These are phyloP conservation scores for Fusarium foetens DNA, from an alignment of 2,329 filamentous ascomycete genomes.

Conservation along the genomic window DNA sequence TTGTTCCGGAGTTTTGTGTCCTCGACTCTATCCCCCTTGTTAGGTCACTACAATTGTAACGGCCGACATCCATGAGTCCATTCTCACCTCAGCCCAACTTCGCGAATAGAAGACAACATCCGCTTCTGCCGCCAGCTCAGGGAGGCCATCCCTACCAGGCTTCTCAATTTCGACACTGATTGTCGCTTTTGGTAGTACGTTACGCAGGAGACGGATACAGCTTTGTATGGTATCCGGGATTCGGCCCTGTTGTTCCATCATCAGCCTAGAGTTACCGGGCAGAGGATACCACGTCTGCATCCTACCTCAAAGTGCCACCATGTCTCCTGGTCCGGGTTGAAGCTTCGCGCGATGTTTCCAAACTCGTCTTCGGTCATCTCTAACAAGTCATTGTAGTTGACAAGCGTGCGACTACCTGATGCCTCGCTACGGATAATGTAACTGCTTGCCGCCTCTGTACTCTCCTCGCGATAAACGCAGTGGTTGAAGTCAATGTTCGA, in stretches of 20 bases:
- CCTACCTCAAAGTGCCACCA: conserved; percentile 81
- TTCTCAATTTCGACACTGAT: conserved; percentile 81
- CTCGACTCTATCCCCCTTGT: conserved; percentile 47
- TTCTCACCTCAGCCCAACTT: conserved; percentile 73
- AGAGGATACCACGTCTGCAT: neutral
- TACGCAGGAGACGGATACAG: conserved; percentile 68
- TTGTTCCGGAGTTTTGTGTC: conserved; percentile 58
- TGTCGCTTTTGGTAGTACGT: conserved; percentile 53
- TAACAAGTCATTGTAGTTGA: conserved; percentile 74
- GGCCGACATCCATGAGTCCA: conserved; percentile 8
- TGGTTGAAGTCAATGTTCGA: conserved; percentile 59
- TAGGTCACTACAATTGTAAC: conserved; percentile 18
- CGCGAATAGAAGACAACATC: conserved; percentile 80
- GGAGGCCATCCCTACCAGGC: conserved; percentile 68
- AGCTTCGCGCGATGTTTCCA: conserved; percentile 51
- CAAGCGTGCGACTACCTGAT: conserved; percentile 72
- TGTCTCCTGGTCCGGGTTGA: conserved; percentile 51
- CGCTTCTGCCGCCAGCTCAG: conserved; percentile 68
- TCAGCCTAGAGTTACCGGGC: conserved; percentile 21
- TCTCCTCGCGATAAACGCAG: conserved; percentile 68
- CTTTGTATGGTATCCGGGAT: conserved; percentile 68
- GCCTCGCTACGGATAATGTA: conserved; percentile 73
- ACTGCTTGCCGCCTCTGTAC: conserved; percentile 70
- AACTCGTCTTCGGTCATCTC: conserved; percentile 77
- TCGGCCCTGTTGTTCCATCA: conserved; percentile 62